Evolutionary conservation across 2,329 filamentous ascomycete species (phyloP).

Genomic region (Penicillium sclerotiorum): DNA sequence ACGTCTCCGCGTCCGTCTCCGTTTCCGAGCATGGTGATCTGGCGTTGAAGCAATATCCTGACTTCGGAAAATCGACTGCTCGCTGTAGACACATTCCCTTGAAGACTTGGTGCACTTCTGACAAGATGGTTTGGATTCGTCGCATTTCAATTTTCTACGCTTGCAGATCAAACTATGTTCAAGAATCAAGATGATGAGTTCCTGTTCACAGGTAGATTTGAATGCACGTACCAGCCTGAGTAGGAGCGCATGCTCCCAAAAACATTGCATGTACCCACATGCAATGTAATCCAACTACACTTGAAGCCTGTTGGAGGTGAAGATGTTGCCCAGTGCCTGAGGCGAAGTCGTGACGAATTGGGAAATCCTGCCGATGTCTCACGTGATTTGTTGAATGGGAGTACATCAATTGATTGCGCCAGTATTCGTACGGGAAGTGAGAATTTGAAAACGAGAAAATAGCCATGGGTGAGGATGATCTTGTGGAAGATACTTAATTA

Average conservation of each 20-base stretch:
- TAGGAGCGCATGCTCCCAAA: background rate
- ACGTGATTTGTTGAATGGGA: too few relatives aligned
- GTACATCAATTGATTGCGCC: too few relatives aligned
- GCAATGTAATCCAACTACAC: too few relatives aligned
- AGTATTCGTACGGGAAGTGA: too few relatives aligned
- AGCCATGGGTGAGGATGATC: too few relatives aligned
- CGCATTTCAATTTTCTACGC: conserved; percentile 3
- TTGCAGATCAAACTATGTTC: conserved; percentile 6
- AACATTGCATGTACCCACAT: background rate
- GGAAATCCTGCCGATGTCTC: too few relatives aligned
- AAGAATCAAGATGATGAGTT: background rate
- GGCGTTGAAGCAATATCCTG: background rate
- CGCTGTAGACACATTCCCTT: conserved; percentile 9
- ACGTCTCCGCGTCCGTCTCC: too few relatives aligned
- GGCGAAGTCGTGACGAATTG: too few relatives aligned
- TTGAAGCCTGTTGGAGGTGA: too few relatives aligned
- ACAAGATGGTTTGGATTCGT: conserved; percentile 5
- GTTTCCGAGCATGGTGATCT: background rate
- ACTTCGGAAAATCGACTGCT: conserved; percentile 8
- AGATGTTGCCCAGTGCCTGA: too few relatives aligned
- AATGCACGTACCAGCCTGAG: background rate
- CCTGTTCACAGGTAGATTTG: background rate
- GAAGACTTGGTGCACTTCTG: conserved; percentile 3
- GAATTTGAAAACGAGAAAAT: too few relatives aligned
- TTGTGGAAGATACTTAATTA: too few relatives aligned